These are phyloP conservation scores for Raphanus sativus DNA, from an alignment of 345 rosid genomes.

Conservation along the genomic window DNA sequence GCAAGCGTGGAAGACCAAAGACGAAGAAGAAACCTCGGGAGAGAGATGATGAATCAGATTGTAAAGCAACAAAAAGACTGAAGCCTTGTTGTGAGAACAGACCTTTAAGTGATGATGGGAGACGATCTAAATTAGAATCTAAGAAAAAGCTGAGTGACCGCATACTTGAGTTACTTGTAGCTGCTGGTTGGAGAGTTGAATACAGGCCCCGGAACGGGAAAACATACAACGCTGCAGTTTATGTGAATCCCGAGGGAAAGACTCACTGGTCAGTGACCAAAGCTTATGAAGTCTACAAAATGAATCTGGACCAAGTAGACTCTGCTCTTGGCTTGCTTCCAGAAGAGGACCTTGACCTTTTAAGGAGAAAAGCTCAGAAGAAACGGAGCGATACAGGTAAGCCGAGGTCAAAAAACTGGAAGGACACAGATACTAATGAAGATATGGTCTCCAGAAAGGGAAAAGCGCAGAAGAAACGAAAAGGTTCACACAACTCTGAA, in stretches of 20 bases:
- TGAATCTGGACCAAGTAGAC: slow-evolving; percentile 44
- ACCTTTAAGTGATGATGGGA: slow-evolving; percentile 23
- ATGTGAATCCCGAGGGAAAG: slow-evolving; percentile 87
- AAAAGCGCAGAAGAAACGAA: slow-evolving; percentile 40
- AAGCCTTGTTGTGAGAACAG: slow-evolving; percentile 9
- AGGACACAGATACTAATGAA: slow-evolving; percentile 28
- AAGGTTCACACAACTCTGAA: slow-evolving; percentile 19
- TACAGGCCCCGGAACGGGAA: slow-evolving; percentile 69
- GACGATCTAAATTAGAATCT: slow-evolving; percentile 34
- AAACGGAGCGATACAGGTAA: slow-evolving; percentile 55
- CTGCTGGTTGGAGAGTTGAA: slow-evolving; percentile 87
- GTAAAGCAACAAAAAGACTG: slow-evolving; percentile 11
- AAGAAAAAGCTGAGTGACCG: slow-evolving; percentile 65
- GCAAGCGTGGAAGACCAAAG: slow-evolving; percentile 28
- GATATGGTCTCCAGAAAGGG: slow-evolving; percentile 38
- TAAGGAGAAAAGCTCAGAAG: slow-evolving; percentile 47
- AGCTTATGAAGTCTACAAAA: slow-evolving; percentile 72
- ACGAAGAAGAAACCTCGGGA: slow-evolving; percentile 21
- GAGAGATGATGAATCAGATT: slow-evolving; percentile 35
- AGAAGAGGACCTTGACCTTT: slow-evolving; percentile 62
- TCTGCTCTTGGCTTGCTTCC: slow-evolving; percentile 62
- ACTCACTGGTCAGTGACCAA: slow-evolving; percentile 94
- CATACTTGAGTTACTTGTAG: slow-evolving; percentile 63
- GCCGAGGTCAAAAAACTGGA: slow-evolving; percentile 41
- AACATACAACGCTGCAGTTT: slow-evolving; percentile 72